Evolutionary conservation across 495 filamentous ascomycete species (phyloP).

Genomic region (Lineolata rhizophorae): DNA sequence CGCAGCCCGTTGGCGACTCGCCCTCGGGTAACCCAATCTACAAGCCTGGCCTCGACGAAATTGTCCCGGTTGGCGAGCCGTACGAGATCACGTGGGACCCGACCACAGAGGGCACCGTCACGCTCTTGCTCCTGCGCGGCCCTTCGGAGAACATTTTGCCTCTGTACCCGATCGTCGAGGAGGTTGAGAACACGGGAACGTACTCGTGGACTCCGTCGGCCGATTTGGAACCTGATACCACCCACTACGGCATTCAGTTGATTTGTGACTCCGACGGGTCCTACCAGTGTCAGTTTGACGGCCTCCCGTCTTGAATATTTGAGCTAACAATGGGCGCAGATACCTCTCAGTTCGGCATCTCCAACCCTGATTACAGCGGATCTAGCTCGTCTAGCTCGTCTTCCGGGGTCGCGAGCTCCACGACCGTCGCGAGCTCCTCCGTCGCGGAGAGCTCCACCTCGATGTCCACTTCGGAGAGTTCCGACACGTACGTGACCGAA

Average conservation of each 20-base stretch:
- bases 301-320: no score
- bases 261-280: conserved; percentile 37
- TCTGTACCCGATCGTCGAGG: conserved; percentile 30
- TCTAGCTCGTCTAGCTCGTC: no score
- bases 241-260: conserved; percentile 40
- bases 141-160: conserved; percentile 32
- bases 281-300: no score
- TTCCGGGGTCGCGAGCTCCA: no score
- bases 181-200: conserved; percentile 32
- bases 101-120: conserved; percentile 26
- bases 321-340: no score
- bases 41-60: conserved; percentile 26
- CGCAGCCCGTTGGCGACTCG: conserved; percentile 18
- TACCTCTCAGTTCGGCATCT: no score
- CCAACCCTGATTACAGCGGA: no score
- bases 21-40: conserved; percentile 36
- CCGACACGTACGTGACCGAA: no score
- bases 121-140: conserved; percentile 40
- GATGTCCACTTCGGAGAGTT: no score
- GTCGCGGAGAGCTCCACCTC: no score
- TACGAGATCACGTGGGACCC: conserved; percentile 43
- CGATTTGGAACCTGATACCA: conserved; percentile 24
- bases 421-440: no score
- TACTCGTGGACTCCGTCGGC: conserved; percentile 33
- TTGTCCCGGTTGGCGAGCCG: conserved; percentile 30